Percentiles rank a stretch among this genome's conserved stretches.
These are phyloP conservation scores for Colletotrichum sp. DNA, from an alignment of 2,329 filamentous ascomycete species.

Conservation along the genomic window DNA sequence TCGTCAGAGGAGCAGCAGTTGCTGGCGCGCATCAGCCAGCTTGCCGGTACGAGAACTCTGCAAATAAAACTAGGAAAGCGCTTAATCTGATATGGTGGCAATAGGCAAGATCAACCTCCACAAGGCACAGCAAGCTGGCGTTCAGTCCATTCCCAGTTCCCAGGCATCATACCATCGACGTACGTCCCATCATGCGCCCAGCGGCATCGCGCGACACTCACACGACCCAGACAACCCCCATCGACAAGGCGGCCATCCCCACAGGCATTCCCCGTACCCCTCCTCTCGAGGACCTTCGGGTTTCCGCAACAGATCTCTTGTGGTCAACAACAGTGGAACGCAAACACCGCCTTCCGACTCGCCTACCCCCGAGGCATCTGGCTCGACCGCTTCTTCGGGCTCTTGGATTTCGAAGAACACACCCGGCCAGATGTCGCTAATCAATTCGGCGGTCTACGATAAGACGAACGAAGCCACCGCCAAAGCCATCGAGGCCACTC, in stretches of 20 bases:
- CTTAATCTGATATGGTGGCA: not conserved
- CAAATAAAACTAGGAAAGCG: conserved; percentile 20
- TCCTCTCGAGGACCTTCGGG: conserved; percentile 29
- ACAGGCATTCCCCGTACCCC: conserved; percentile 28
- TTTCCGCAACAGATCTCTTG: conserved; percentile 57
- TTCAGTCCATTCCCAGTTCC: conserved; percentile 31
- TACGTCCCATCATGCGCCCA: conserved; percentile 29
- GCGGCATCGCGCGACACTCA: not conserved
- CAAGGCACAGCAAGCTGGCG: conserved; percentile 65
- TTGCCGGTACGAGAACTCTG: conserved; percentile 45
- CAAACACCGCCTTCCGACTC: conserved; percentile 28
- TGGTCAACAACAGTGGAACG: conserved; percentile 57
- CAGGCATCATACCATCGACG: conserved; percentile 37
- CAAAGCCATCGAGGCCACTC: conserved; percentile 75
- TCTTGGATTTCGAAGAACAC: conserved; percentile 72
- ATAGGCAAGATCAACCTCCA: conserved; percentile 81
- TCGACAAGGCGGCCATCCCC: conserved; percentile 31
- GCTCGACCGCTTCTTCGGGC: conserved; percentile 38
- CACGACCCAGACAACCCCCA: conserved; percentile 33
- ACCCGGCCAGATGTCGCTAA: conserved; percentile 81
- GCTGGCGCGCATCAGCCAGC: conserved; percentile 56
- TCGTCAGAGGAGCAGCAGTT: conserved; percentile 56
- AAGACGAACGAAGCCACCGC: conserved; percentile 72
- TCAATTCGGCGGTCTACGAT: conserved; percentile 80
- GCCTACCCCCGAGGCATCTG: conserved; percentile 25